Percentiles rank a stretch among this genome's conserved stretches.
Conservation (phyloP, 306 rosid species). For the Dryas octopetala region DNA sequence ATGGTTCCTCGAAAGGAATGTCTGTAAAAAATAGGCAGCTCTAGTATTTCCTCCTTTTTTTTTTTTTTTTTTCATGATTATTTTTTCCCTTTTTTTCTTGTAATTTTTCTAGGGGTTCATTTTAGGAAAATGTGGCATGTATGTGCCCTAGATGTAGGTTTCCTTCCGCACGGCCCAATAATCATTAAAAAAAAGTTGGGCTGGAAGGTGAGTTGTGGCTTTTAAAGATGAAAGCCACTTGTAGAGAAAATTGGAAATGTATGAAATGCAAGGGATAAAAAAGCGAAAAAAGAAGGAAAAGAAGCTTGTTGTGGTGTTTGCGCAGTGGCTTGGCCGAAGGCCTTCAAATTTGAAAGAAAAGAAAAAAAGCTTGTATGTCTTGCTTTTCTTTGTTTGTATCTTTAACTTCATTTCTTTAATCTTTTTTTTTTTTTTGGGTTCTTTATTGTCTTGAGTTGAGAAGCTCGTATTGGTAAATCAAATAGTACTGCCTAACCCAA, state of each 20-base stretch:
- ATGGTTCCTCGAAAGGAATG: slow-evolving; percentile 52
- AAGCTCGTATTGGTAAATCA: too few species aligned
- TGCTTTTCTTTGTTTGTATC: not conserved
- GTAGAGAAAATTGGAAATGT: slow-evolving; percentile 61
- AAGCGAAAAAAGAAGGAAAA: not conserved
- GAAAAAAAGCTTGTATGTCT: slow-evolving; percentile 20
- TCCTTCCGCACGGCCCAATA: slow-evolving; percentile 52
- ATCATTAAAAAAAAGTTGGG: slow-evolving; percentile 56
- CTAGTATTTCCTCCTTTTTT: slow-evolving; percentile 22
- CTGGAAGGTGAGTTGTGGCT: slow-evolving; percentile 49
- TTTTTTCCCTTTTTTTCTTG: slow-evolving; percentile 31
- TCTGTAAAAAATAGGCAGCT: slow-evolving; percentile 71
- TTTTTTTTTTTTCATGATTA: not conserved
- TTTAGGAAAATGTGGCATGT: slow-evolving; percentile 40
- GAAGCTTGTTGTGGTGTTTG: slow-evolving; percentile 24
- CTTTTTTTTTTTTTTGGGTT: not conserved
- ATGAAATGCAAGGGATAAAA: slow-evolving; percentile 22
- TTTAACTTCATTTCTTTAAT: not conserved
- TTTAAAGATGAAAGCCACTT: slow-evolving; percentile 66
- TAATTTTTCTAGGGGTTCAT: slow-evolving; percentile 49
- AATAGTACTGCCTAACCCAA: too few species aligned
- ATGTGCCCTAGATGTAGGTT: slow-evolving; percentile 56
- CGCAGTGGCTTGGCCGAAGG: slow-evolving; percentile 78
- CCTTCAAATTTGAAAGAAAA: slow-evolving; percentile 36
- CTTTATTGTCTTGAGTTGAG: too few species aligned